phyloP scores from a whole-genome alignment of 208 protist genomes.

The Acanthamoeba royreba region DNA sequence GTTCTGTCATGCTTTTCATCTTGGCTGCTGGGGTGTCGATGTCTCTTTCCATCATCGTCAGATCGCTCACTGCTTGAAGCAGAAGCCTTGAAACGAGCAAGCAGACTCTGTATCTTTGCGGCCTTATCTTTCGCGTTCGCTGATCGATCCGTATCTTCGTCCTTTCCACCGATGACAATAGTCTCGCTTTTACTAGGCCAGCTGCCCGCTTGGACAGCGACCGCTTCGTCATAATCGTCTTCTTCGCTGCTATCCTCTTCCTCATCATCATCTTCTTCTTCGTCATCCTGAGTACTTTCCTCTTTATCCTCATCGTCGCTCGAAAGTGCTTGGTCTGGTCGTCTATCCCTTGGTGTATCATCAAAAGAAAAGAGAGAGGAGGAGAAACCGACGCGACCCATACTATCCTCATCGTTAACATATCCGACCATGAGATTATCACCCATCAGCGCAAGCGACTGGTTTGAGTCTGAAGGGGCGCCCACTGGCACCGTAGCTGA shows the following conservation, averaged over 20 bases:
- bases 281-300: background rate
- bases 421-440: background rate
- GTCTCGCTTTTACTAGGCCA: background rate
- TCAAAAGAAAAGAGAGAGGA: slow-evolving; percentile 7
- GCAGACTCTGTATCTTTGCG: background rate
- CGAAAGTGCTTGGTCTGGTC: no score
- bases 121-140: background rate
- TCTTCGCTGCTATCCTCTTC: background rate
- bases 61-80: background rate
- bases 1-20: background rate
- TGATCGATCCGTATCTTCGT: background rate
- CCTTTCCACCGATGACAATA: background rate
- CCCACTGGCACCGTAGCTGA: background rate
- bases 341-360: background rate
- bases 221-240: background rate
- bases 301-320: background rate
- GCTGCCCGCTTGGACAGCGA: background rate
- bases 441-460: no score
- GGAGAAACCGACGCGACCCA: background rate
- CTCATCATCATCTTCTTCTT: background rate
- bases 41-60: background rate
- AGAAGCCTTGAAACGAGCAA: background rate
- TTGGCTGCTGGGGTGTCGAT: background rate
- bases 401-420: background rate
- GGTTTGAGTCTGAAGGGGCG: no score